Conservation (phyloP, 306 rosid genomes). For the Sesbania bispinosa region DNA sequence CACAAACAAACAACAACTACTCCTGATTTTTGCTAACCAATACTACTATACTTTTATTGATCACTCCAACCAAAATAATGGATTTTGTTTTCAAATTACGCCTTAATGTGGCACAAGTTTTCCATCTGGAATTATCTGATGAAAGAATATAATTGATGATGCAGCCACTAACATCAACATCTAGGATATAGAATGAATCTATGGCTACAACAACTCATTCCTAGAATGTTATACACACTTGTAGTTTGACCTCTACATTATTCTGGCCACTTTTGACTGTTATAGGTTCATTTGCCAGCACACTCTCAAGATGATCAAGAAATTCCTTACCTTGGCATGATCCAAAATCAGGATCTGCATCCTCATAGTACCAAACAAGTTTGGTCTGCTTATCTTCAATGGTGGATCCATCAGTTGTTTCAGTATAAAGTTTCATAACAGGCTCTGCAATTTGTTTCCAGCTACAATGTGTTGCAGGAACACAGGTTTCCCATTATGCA, state of each 20-base stretch:
- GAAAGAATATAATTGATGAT: not conserved
- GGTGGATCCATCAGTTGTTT: too few relatives aligned
- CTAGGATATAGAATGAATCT: not conserved
- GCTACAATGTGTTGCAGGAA: slow-evolving; percentile 44
- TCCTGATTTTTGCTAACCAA: not conserved
- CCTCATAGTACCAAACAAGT: too few relatives aligned
- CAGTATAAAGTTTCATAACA: too few relatives aligned
- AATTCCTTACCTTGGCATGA: slow-evolving; percentile 86
- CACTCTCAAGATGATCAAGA: slow-evolving; percentile 80
- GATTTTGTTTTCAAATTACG: not conserved
- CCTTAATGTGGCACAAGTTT: not conserved
- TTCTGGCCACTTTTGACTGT: slow-evolving; percentile 71
- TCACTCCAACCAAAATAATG: not conserved
- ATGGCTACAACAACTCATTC: not conserved
- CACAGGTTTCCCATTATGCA: slow-evolving; percentile 62
- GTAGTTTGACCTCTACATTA: too few relatives aligned
- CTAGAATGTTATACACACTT: slow-evolving; percentile 42
- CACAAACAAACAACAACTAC: not conserved
- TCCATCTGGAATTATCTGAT: not conserved
- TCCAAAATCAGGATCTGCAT: slow-evolving; percentile 76
- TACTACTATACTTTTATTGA: not conserved
- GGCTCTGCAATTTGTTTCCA: slow-evolving; percentile 88
- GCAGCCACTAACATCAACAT: not conserved
- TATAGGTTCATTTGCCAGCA: slow-evolving; percentile 80
- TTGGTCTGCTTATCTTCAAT: too few relatives aligned